phyloP scores from a whole-genome alignment of 1,284 basidiomycete genomes.

The Rhodotorula sp. region DNA sequence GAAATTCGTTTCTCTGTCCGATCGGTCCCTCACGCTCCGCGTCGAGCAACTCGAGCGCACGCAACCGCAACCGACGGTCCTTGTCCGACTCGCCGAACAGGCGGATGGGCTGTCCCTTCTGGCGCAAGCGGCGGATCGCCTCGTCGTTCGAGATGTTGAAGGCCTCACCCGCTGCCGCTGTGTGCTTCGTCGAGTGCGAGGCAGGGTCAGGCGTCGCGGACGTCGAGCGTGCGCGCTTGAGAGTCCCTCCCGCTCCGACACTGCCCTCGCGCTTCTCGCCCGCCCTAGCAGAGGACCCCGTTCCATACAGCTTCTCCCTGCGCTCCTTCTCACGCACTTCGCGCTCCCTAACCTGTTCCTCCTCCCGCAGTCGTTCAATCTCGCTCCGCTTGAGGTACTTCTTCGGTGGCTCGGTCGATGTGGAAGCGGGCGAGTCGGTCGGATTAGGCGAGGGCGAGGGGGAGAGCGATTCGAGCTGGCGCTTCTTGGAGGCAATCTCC shows the following conservation, averaged over 20 bases:
- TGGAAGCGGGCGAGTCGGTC: not conserved
- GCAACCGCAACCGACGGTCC: conserved; percentile 80
- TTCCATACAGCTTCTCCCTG: conserved; percentile 28
- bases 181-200: conserved; percentile 33
- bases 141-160: conserved; percentile 96
- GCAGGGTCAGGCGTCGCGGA: not conserved
- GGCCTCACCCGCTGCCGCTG: conserved; percentile 42
- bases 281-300: conserved; percentile 15
- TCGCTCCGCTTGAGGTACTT: conserved; percentile 89
- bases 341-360: conserved; percentile 59
- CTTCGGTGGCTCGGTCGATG: conserved; percentile 50
- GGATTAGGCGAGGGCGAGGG: not conserved
- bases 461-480: conserved; percentile 56
- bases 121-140: conserved; percentile 78
- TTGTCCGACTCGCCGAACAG: conserved; percentile 94
- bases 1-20: conserved; percentile 84
- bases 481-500: conserved; percentile 84
- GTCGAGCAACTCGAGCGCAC: conserved; percentile 91
- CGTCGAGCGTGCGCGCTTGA: not conserved
- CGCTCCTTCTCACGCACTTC: conserved; percentile 58
- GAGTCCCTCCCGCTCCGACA: not conserved
- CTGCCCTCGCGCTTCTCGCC: not conserved
- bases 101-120: conserved; percentile 89
- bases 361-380: conserved; percentile 62
- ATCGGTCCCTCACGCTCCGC: conserved; percentile 56